Percentiles rank a stretch among this genome's conserved stretches.
Evolutionary conservation across 306 rosid genomes (phyloP).

Genomic region (Pterocarpus macrocarpus): DNA sequence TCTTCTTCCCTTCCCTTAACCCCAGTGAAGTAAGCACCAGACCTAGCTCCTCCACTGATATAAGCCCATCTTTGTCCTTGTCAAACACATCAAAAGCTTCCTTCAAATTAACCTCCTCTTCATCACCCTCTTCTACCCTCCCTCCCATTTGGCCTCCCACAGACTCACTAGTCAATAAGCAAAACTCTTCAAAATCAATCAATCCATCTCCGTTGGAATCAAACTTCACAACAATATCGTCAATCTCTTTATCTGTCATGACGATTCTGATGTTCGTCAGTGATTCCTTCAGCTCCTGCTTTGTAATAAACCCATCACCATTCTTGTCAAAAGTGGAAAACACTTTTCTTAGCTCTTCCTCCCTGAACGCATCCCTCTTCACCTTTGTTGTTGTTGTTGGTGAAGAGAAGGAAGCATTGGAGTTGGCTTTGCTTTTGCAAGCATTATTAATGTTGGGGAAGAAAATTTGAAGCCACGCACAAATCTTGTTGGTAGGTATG

Average conservation of each 20-base stretch:
- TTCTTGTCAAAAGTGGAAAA: constrained; percentile 84
- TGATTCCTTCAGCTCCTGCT: constrained; percentile 73
- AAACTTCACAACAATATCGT: constrained; percentile 66
- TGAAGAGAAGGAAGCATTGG: not conserved
- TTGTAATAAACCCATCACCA: constrained; percentile 77
- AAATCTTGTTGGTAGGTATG: constrained; percentile 61
- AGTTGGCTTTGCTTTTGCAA: constrained; percentile 18
- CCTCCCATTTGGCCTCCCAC: constrained; percentile 33
- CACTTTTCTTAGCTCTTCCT: constrained; percentile 58
- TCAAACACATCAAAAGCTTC: constrained; percentile 93
- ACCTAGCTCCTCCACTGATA: constrained; percentile 75
- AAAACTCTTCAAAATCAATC: constrained; percentile 84
- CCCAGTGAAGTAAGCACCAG: constrained; percentile 71
- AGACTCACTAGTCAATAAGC: constrained; percentile 53
- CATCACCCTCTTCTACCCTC: not conserved
- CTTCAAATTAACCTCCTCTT: constrained; percentile 56
- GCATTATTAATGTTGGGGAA: constrained; percentile 13
- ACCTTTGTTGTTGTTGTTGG: not conserved
- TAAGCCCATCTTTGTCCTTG: constrained; percentile 72
- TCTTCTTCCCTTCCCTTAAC: constrained; percentile 69
- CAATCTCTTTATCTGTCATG: constrained; percentile 66
- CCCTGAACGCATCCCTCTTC: not conserved
- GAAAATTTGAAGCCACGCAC: constrained; percentile 51
- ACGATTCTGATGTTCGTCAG: constrained; percentile 69
- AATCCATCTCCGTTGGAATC: constrained; percentile 85